A percentile compares a stretch with the other conserved stretches of the same genome.
These are phyloP conservation scores for Pleurotus sapidus DNA, from an alignment of 768 basidiomycete genomes.

Conservation along the genomic window DNA sequence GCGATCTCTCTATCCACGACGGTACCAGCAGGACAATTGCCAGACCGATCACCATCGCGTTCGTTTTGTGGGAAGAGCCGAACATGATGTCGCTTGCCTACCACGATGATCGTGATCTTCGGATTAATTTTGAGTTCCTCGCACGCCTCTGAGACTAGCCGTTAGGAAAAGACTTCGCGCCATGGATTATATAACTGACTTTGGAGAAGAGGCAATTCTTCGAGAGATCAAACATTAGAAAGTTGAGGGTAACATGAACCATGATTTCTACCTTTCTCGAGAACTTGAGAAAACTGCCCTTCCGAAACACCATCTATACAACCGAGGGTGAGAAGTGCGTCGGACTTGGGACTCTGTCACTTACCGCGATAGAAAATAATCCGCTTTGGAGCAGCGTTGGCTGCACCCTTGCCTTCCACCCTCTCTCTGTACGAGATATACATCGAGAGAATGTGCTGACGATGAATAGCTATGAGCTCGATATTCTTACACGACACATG, in stretches of 20 bases:
- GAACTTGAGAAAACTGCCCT: constrained; percentile 49
- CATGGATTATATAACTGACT: constrained; percentile 30
- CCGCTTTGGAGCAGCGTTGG: constrained; percentile 50
- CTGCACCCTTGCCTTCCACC: constrained; percentile 48
- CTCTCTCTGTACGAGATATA: constrained; percentile 55
- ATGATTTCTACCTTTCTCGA: constrained; percentile 48
- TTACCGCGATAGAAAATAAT: constrained; percentile 76
- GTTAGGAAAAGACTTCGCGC: no score
- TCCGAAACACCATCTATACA: constrained; percentile 51
- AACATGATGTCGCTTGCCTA: constrained; percentile 76
- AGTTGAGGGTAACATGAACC: no score
- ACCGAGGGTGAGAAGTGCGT: constrained; percentile 15
- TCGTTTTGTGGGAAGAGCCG: constrained; percentile 50
- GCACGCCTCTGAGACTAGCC: constrained; percentile 54
- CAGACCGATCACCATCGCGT: constrained; percentile 58
- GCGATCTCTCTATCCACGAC: constrained; percentile 72
- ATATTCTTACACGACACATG: neutral
- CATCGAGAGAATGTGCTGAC: constrained; percentile 50
- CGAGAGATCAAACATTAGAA: no score
- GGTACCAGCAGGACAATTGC: constrained; percentile 76
- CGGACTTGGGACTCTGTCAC: constrained; percentile 12
- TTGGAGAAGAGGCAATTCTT: constrained; percentile 60
- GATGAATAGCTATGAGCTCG: neutral
- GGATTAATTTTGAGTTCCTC: constrained; percentile 51
- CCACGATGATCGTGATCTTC: constrained; percentile 74